Evolutionary conservation across 2,329 filamentous ascomycete species (phyloP).

Genomic region (Cladosporium cucumerinum): DNA sequence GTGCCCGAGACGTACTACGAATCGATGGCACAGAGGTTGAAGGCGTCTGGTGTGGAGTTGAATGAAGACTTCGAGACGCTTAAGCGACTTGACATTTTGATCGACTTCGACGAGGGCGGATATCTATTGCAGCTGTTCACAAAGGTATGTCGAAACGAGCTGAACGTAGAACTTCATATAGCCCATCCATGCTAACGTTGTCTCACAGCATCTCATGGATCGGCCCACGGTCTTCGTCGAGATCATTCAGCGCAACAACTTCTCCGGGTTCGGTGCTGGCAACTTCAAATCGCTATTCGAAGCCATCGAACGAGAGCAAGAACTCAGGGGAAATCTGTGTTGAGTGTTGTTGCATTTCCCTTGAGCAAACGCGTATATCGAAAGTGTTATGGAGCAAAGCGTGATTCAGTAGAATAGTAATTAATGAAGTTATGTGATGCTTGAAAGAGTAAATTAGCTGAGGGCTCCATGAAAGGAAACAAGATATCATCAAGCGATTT

Average conservation of each 20-base stretch:
- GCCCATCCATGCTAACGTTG: not conserved
- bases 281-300: slow-evolving; percentile 96
- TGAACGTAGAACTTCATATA: not conserved
- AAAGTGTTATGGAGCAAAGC: not conserved
- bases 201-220: slow-evolving; percentile 72
- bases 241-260: slow-evolving; percentile 89
- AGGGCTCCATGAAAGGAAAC: not conserved
- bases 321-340: slow-evolving; percentile 71
- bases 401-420: not conserved
- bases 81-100: slow-evolving; percentile 76
- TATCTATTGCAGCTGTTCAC: slow-evolving; percentile 67
- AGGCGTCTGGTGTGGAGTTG: slow-evolving; percentile 58
- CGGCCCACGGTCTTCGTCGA: slow-evolving; percentile 93
- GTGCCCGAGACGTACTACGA: slow-evolving; percentile 86
- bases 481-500: not conserved
- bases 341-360: not conserved
- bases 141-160: slow-evolving; percentile 30
- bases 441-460: not conserved
- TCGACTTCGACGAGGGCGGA: slow-evolving; percentile 91
- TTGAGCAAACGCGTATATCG: not conserved
- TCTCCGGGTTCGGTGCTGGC: slow-evolving; percentile 87
- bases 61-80: slow-evolving; percentile 77
- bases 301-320: slow-evolving; percentile 92
- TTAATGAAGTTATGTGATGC: not conserved
- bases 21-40: slow-evolving; percentile 69